Percentiles rank a stretch among this genome's conserved stretches.
Conservation (phyloP, 768 basidiomycete species). For the Hypholoma fasciculare region DNA sequence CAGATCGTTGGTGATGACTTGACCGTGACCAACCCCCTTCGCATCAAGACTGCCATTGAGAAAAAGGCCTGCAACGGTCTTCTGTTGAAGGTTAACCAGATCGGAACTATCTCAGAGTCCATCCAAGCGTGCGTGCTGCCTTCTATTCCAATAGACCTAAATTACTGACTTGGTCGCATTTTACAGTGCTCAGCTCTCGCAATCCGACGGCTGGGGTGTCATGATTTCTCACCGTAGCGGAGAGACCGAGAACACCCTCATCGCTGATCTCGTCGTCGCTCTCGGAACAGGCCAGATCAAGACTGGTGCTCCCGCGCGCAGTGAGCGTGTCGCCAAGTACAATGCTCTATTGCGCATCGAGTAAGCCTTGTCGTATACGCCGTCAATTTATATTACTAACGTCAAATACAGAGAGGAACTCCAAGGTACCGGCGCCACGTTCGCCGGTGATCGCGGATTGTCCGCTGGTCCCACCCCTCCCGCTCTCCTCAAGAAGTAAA, state of each 20-base stretch:
- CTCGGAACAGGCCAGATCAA: constrained; percentile 95
- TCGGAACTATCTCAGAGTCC: constrained; percentile 97
- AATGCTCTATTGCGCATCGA: constrained; percentile 89
- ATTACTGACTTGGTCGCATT: background rate
- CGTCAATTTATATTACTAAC: constrained; percentile 5
- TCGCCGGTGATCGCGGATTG: constrained; percentile 74
- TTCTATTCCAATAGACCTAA: background rate
- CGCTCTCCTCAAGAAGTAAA: constrained; percentile 64
- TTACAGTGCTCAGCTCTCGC: constrained; percentile 86
- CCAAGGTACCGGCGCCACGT: constrained; percentile 56
- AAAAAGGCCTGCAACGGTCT: constrained; percentile 99
- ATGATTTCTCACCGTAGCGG: constrained; percentile 99
- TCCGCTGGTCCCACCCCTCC: constrained; percentile 71
- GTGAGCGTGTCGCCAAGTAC: constrained; percentile 97
- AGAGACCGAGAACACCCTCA: constrained; percentile 97
- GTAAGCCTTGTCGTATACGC: constrained; percentile 43
- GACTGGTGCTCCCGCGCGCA: constrained; percentile 95
- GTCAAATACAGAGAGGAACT: constrained; percentile 47
- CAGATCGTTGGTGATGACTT: constrained; percentile 97
- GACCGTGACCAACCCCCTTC: constrained; percentile 95
- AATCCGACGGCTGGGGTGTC: constrained; percentile 97
- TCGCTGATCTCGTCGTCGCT: constrained; percentile 93
- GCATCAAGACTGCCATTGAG: constrained; percentile 98
- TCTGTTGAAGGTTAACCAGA: constrained; percentile 99
- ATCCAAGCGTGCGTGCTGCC: constrained; percentile 85